Evolutionary conservation across 2,329 filamentous ascomycete species (phyloP), one percentile per base, ranked within the genome.

Genomic region (Aspergillus clavatus): DNA sequence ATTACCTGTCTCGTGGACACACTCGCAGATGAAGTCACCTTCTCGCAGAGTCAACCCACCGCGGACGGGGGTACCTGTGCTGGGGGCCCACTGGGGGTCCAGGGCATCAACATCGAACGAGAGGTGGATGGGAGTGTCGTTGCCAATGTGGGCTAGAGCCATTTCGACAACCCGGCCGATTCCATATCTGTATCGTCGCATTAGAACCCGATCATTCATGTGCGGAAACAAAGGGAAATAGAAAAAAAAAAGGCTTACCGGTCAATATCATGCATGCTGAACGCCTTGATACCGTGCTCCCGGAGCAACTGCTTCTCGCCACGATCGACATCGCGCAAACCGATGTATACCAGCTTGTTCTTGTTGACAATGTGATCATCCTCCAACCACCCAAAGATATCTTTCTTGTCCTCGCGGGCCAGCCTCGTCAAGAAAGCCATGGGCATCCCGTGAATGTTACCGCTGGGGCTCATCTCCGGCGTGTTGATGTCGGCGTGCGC

Each of bases 221-320:
- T 12, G 28, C 7, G 7, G 5, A 19, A 14, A 19, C 7, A 12
- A 33, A 18, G 23, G 7, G 39, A 40, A 28, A 8, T 24, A 24
- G 8, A 12, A 5, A 11, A 21, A 37, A 18, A 14, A 24, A 7
- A 19, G 40, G 64, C 78, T 59, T 74, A 89, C 86, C 81, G 79
- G 70, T 98, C 93, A 68, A 98, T 86, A 65, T 98, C 93, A 66
- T 95, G 93, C 93, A 98, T 98, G 72, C 86, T 91, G 63, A 97
- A 98, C 3, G 91, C 91, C 76, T 88, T 91, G 75, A 98, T 93
- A 33, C 86, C 84, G 62, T 97, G 76, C 55, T 97, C 88, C 46
- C 84, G 79, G 53, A 98, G 74, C 50, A 96, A 87, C 72, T 83
- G 80, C 84, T 96, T 97, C 82, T 98, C 93, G 33, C 83, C 87